Conservation (phyloP, 345 rosid genomes). For the Arabis alpina region DNA sequence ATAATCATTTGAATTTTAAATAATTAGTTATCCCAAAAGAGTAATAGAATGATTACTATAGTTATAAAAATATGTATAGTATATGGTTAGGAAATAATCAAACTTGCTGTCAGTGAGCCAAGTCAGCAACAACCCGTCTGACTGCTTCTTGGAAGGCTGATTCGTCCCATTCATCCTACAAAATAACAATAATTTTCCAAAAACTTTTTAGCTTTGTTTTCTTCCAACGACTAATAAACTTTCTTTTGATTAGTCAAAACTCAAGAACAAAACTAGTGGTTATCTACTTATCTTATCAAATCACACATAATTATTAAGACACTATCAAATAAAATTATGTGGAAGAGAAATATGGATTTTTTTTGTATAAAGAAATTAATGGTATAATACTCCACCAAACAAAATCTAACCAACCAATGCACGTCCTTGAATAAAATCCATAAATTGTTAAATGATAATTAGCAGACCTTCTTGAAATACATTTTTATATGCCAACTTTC, state of each 20-base stretch:
- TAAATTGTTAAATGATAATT: neutral
- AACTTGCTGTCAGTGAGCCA: conserved; percentile 55
- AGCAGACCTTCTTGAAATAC: too few relatives aligned
- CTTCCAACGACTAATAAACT: neutral
- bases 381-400: too few relatives aligned
- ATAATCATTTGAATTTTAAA: neutral
- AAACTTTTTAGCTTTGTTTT: conserved; percentile 6
- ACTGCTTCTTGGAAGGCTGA: conserved; percentile 82
- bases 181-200: neutral
- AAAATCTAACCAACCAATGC: neutral
- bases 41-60: neutral
- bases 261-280: conserved; percentile 23
- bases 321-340: conserved; percentile 4
- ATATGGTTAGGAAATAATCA: conserved; percentile 37
- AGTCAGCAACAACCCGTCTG: conserved; percentile 67
- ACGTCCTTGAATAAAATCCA: conserved; percentile 2
- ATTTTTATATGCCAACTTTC: neutral
- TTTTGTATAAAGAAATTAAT: too few relatives aligned
- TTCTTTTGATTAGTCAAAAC: conserved; percentile 21
- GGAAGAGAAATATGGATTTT: conserved; percentile 3
- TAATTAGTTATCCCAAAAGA: neutral
- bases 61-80: neutral
- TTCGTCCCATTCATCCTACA: conserved; percentile 88
- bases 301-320: neutral
- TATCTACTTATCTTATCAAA: conserved; percentile 28